Evolutionary conservation across 2,329 filamentous ascomycete species (phyloP).

Genomic region (Clonostachys chloroleuca): DNA sequence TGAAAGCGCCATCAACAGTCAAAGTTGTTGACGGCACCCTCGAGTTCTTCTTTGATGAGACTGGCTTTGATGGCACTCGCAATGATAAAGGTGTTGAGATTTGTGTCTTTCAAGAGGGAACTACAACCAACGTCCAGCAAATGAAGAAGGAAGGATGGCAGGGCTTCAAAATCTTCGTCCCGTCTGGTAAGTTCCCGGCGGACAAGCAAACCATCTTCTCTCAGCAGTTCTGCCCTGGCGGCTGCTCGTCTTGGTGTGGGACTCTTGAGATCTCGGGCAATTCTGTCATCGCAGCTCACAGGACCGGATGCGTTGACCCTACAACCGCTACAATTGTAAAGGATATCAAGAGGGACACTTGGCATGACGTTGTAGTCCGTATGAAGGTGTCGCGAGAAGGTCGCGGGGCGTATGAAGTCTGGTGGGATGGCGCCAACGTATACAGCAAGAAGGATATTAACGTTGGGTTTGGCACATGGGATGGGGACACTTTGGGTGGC

Average conservation of each 20-base stretch:
- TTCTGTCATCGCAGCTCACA: background rate
- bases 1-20: background rate
- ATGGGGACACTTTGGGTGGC: background rate
- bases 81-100: background rate
- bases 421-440: background rate
- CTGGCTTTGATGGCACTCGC: background rate
- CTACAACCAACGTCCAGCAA: background rate
- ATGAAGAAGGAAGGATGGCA: background rate
- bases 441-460: background rate
- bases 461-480: background rate
- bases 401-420: background rate
- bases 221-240: background rate
- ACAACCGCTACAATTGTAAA: background rate
- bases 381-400: background rate
- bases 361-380: background rate
- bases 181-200: background rate
- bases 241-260: background rate
- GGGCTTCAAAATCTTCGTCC: background rate
- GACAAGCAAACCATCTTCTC: background rate
- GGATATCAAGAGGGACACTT: background rate
- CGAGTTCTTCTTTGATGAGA: background rate
- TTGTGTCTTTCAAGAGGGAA: background rate
- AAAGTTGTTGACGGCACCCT: background rate
- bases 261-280: background rate
- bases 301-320: background rate